Evolutionary conservation across 2,329 filamentous ascomycete genomes (phyloP), one percentile per base, ranked within the genome.

Genomic region (Talaromyces funiculosus): DNA sequence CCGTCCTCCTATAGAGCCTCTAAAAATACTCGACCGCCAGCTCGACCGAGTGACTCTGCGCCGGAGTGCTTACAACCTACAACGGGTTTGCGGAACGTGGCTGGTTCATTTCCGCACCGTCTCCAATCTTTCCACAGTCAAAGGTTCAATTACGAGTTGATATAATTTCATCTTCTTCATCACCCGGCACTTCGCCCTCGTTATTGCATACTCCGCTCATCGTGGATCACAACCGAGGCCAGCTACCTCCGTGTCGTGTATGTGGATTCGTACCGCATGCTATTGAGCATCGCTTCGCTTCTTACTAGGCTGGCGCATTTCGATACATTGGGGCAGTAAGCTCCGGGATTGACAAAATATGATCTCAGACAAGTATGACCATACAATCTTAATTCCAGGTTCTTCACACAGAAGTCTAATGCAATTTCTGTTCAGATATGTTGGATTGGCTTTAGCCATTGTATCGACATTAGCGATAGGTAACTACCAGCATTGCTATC

Each of bases 401-500:
- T 22, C 24, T 22, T 2, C n/a, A 22, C 2, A 54, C 24, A 54
- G 35, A 37, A 20, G 22, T 55, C 61, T 56, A 29, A 56, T 24
- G 12, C 51, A 35, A 24, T 60, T 12, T 57, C 29, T 40, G 29
- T 63, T 37, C 62, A 80, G 77, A 70, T 80, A 79, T 69, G 72
- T 80, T 63, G 78, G 78, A 61, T 71, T 80, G 57, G 69, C 75
- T 57, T 66, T 80, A 67, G 78, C 78, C 71, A 77, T 80, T 61
- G 61, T 75, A 51, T 80, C 77, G n/a, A 79, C 78, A 53, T 72
- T 79, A 72, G 77, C 76, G 53, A 80, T 80, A 62, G 75, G 75
- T 77, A 42, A 51, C 38, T 49, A 38, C 56, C 53, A 67, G 62
- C 12, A 68, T 64, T 24, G 40, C 40, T 24, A 16, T 5, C 5